phyloP scores from a whole-genome alignment of 2,329 filamentous ascomycete species.

The Conoideocrella luteorostrata region DNA sequence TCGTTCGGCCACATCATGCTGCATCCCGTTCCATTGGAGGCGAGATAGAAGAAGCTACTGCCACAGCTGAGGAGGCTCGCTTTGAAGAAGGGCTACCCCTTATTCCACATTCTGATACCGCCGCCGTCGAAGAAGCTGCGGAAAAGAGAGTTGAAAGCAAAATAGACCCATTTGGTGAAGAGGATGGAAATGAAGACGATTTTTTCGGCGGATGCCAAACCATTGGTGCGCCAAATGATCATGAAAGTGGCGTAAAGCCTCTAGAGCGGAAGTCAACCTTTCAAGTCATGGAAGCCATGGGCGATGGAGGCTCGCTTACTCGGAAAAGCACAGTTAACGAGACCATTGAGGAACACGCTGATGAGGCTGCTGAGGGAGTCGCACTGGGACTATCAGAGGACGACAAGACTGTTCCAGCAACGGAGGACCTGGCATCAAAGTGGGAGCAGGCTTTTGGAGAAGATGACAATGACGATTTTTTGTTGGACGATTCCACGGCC shows the following conservation, averaged over 20 bases:
- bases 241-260: constrained; percentile 16
- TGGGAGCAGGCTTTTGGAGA: constrained; percentile 80
- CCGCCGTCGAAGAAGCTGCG: constrained; percentile 4
- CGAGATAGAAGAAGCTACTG: constrained; percentile 32
- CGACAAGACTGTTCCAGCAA: constrained; percentile 19
- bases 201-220: constrained; percentile 53
- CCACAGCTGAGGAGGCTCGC: constrained; percentile 47
- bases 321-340: constrained; percentile 27
- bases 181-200: constrained; percentile 48
- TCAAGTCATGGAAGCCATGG: constrained; percentile 50
- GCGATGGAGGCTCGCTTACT: constrained; percentile 30
- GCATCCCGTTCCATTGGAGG: constrained; percentile 36
- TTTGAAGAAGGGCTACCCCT: constrained; percentile 67
- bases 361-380: constrained; percentile 13
- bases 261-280: constrained; percentile 65
- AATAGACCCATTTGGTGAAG: constrained; percentile 35
- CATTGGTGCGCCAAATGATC: constrained; percentile 14
- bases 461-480: constrained; percentile 62
- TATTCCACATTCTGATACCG: constrained; percentile 32
- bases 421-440: constrained; percentile 67
- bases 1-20: constrained; percentile 16
- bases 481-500: constrained; percentile 49
- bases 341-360: constrained; percentile 20
- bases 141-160: constrained; percentile 15
- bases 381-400: background rate